A percentile compares a stretch with the other conserved stretches of the same genome.
Evolutionary conservation across 768 basidiomycete genomes (phyloP).

Genomic region (Pleurotus tuber-regium): DNA sequence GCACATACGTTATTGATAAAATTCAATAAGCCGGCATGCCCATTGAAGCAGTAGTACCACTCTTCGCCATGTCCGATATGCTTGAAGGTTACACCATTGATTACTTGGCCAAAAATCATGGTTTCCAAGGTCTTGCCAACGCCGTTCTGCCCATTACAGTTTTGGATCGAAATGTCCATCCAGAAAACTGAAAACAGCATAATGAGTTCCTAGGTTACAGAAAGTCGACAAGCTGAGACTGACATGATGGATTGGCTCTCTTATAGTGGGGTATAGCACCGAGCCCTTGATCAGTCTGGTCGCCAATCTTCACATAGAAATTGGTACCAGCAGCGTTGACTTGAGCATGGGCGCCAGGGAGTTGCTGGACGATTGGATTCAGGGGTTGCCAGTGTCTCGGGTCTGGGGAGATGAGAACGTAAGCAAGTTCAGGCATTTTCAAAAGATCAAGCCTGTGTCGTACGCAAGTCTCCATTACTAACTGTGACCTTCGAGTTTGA

Average conservation of each 20-base stretch:
- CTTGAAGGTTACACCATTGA: not conserved
- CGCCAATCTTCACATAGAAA: not conserved
- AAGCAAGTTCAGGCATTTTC: conserved; percentile 1
- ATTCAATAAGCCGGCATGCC: not conserved
- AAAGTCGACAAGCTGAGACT: not conserved
- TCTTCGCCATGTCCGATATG: not conserved
- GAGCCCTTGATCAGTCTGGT: not conserved
- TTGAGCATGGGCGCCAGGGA: not conserved
- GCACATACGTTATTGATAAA: not conserved
- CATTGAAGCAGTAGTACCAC: not conserved
- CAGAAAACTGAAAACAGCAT: not conserved
- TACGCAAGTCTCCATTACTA: too few species aligned
- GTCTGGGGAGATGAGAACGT: not conserved
- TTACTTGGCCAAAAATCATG: not conserved
- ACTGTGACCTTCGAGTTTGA: too few species aligned
- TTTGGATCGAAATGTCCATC: not conserved
- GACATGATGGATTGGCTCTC: not conserved
- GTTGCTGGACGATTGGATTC: not conserved
- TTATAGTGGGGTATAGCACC: not conserved
- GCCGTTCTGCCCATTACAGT: not conserved
- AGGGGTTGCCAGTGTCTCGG: not conserved
- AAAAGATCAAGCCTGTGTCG: too few species aligned
- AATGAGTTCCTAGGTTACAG: not conserved
- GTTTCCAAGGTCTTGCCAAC: not conserved
- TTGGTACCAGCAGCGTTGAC: not conserved